Percentiles rank a stretch among this genome's conserved stretches.
Evolutionary conservation across 2,329 filamentous ascomycete genomes (phyloP).

Genomic region (Trichoderma simmonsii): DNA sequence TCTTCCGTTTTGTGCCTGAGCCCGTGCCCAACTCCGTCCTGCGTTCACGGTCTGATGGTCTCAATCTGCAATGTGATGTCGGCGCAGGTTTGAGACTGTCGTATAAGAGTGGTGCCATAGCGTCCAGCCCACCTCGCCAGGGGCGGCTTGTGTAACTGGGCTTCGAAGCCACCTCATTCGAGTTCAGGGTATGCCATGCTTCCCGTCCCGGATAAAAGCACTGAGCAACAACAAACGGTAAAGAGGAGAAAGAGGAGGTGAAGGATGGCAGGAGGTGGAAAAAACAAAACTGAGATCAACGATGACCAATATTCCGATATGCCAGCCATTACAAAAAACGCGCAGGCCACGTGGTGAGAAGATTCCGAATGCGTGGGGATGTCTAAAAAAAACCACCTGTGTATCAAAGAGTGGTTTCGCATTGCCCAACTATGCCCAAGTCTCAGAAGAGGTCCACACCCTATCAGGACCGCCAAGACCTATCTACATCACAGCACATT

Average conservation of each 20-base stretch:
- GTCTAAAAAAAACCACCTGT: background rate
- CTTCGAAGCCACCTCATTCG: background rate
- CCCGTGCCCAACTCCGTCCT: conserved; percentile 8
- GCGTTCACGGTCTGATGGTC: background rate
- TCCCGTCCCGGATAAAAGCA: background rate
- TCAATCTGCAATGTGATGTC: conserved; percentile 5
- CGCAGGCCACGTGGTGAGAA: conserved; percentile 20
- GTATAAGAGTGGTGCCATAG: conserved; percentile 3
- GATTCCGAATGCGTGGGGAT: conserved; percentile 13
- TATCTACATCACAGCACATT: background rate
- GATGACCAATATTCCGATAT: conserved; percentile 12
- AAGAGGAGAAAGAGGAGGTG: background rate
- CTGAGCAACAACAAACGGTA: conserved; percentile 4
- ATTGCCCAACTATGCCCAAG: conserved; percentile 8
- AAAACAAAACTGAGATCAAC: background rate
- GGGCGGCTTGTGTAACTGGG: background rate
- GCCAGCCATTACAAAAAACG: conserved; percentile 6
- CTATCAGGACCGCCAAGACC: background rate
- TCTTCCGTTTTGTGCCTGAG: conserved; percentile 11
- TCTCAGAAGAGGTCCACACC: background rate
- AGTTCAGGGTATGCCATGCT: background rate
- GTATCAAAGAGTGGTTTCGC: background rate
- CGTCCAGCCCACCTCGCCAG: background rate
- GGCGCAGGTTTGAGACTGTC: background rate
- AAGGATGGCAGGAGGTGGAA: background rate